Conservation (phyloP, 768 basidiomycete species). For the Boletus patriciae region DNA sequence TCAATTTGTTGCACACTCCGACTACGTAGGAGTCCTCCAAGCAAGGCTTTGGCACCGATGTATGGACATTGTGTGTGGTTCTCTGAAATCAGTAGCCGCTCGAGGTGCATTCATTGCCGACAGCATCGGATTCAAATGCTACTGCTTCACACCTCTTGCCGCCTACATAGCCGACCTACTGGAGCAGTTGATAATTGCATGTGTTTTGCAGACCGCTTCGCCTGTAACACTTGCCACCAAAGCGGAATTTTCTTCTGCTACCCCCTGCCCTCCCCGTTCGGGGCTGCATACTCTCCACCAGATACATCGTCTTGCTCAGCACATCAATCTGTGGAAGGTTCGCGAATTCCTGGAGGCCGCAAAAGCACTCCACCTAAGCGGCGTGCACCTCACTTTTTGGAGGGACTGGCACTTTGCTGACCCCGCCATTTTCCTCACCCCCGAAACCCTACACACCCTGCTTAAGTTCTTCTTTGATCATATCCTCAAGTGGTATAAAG, state of each 20-base stretch:
- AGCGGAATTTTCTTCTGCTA: slow-evolving; percentile 7
- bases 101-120: slow-evolving; percentile 30
- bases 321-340: slow-evolving; percentile 27
- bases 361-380: slow-evolving; percentile 7
- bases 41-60: not conserved
- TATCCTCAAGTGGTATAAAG: slow-evolving; percentile 13
- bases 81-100: slow-evolving; percentile 30
- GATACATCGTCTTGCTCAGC: not conserved
- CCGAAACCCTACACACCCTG: slow-evolving; percentile 22
- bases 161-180: slow-evolving; percentile 13
- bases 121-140: slow-evolving; percentile 14
- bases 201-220: slow-evolving; percentile 9
- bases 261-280: not conserved
- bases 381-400: slow-evolving; percentile 36
- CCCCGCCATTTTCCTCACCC: slow-evolving; percentile 35
- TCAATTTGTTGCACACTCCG: not conserved
- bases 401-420: slow-evolving; percentile 35
- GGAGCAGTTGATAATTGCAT: slow-evolving; percentile 14
- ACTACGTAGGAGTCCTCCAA: not conserved
- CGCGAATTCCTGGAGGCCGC: slow-evolving; percentile 24
- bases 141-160: slow-evolving; percentile 13
- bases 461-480: slow-evolving; percentile 19
- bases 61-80: slow-evolving; percentile 20
- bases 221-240: slow-evolving; percentile 15
- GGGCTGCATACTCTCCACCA: slow-evolving; percentile 2